Evolutionary conservation across 2,329 filamentous ascomycete species (phyloP).

Genomic region (Onygenales sp.): DNA sequence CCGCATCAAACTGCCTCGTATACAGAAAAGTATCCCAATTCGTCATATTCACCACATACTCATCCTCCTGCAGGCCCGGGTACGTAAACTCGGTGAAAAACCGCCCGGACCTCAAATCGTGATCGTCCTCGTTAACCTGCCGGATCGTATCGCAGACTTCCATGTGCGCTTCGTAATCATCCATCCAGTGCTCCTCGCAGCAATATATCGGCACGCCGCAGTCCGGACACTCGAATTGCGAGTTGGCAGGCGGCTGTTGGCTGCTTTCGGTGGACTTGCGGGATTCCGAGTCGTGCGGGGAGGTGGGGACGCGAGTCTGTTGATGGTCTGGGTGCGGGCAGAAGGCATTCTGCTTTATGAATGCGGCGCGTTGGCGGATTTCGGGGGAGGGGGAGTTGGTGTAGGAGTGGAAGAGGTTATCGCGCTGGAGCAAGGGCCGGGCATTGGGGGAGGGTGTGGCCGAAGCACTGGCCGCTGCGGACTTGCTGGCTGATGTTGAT

Average conservation of each 20-base stretch:
- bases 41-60: conserved; percentile 90
- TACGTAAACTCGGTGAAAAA: conserved; percentile 93
- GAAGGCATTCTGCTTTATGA: conserved; percentile 86
- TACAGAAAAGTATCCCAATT: conserved; percentile 98
- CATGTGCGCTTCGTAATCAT: conserved; percentile 87
- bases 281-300: conserved; percentile 54
- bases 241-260: conserved; percentile 61
- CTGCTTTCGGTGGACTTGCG: conserved; percentile 44
- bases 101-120: conserved; percentile 81
- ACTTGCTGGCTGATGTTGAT: neutral
- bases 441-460: neutral
- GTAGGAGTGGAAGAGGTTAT: conserved; percentile 91
- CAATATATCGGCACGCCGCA: conserved; percentile 92
- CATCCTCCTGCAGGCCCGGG: conserved; percentile 79
- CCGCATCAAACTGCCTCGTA: conserved; percentile 78
- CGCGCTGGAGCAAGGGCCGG: conserved; percentile 46
- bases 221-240: conserved; percentile 90
- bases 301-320: conserved; percentile 58
- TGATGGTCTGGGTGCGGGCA: conserved; percentile 87
- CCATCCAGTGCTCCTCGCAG: conserved; percentile 88
- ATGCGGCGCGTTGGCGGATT: conserved; percentile 78
- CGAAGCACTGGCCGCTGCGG: neutral
- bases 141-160: conserved; percentile 84
- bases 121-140: conserved; percentile 96
- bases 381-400: conserved; percentile 79